Evolutionary conservation across 1,139 yeast genomes (phyloP), one percentile per base, ranked within the genome.

Genomic region (Protomyces gravidus): DNA sequence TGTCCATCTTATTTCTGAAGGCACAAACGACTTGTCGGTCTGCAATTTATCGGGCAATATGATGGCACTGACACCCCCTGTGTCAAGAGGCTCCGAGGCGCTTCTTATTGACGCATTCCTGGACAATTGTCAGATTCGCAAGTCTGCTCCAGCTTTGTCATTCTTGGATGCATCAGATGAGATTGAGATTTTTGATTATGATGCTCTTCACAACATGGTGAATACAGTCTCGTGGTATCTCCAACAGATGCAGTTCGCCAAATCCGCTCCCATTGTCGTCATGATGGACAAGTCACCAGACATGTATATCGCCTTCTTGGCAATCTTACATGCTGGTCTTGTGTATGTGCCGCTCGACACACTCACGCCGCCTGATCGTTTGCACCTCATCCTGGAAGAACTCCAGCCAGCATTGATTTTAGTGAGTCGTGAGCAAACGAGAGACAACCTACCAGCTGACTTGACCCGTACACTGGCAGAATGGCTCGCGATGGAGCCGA

Each of bases 341-440:
- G 65, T 63, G 4, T 65, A 64, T 45, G 61, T 62, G 19, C 66
- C 67, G 3, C 45, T 65, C 9, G 66, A 63, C 19, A 53, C 60
- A 11, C 33, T 49, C 5, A 19, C 59, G n/a, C 67, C 67, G 5
- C 5, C 53, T 13, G 61, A 55, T 13, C 52, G 67, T 11, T 17
- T 65, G 5, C 9, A 17, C 11, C 48, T 21, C 9, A 65, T 65
- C 58, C 39, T 65, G 6, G 21, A 5, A 2, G 65, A 65, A 27
- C 59, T 56, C 13, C 21, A 40, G 25, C 53, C 59, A 7, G 36
- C 33, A 11, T 7, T 13, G 7, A 32, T 50, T 27, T 45, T 50
- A n/a, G 46, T 39, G 4, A 45, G 45, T 33, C n/a, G 33, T 15
- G 33, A 23, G 5, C 40, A 47, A 47, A 7, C 33, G 7, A 19